Evolutionary conservation across 345 rosid species (phyloP), one percentile per base, ranked within the genome.

Genomic region (Psidium friedrichsthalianum): DNA sequence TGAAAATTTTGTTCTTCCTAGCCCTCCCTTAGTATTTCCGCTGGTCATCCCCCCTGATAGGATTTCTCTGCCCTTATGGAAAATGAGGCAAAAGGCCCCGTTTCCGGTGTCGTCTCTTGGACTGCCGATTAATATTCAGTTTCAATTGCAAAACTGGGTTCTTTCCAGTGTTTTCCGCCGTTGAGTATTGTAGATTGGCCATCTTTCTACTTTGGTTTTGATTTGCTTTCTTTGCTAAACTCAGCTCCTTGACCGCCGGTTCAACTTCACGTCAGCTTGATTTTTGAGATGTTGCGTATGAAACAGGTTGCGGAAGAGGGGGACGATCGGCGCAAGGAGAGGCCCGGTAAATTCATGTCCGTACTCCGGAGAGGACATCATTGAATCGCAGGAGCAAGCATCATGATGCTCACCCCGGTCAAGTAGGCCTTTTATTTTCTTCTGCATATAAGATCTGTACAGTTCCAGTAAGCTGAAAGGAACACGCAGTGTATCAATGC

Each of bases 281-380:
- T 21, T 8, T 69, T 16, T 36, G 13, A 21, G 42, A 22, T 5
- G 8, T 32, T 20, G 64, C 51, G 84, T 82, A 61, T 87, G 55
- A 18, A 94, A 96, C 93, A 95, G 83, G 96, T 92, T 59, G 97
- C 91, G 8, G 97, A 93, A 52, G 86, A 84, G 36, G 92, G 91
- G 13, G 96, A 97, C 74, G 96, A 93, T 57, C 88, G 93, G 32
- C 93, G 90, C 51, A 95, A 94, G 91, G 96, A 92, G 51, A 95
- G 85, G 90, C 83, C 94, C 4, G 97, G 98, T 4, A 97, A 98
- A 15, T 93, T 97, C 86, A 86, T 97, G 16, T 96, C 98, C 1
- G 98, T 89, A 36, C 93, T 97, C 55, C 90, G 95, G 82, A 90
- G 99, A 89, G 94, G 95, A 86, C 96, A 93, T 87, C 95, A 90